A percentile compares a stretch with the other conserved stretches of the same genome.
These are phyloP conservation scores for Anastatica hierochuntica DNA, from an alignment of 345 rosid species.

Conservation along the genomic window DNA sequence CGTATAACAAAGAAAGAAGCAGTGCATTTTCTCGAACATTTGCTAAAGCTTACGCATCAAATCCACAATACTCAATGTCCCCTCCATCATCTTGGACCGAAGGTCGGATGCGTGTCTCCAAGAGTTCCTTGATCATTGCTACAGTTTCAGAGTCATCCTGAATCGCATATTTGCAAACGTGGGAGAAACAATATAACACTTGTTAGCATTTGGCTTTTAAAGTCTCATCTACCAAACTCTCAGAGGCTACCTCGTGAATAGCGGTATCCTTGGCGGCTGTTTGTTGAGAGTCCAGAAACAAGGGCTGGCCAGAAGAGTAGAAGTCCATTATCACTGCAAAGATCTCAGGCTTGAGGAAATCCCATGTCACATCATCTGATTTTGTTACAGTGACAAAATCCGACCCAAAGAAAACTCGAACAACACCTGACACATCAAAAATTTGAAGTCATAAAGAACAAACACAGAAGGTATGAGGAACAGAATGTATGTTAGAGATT, in stretches of 20 bases:
- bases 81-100: constrained; percentile 99
- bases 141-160: constrained; percentile 98
- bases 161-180: not conserved
- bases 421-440: constrained; percentile 38
- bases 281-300: constrained; percentile 64
- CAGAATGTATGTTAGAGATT: too few species aligned
- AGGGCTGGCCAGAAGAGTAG: constrained; percentile 78
- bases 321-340: constrained; percentile 95
- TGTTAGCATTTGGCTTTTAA: not conserved
- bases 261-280: constrained; percentile 83
- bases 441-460: not conserved
- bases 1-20: not conserved
- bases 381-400: constrained; percentile 92
- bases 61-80: constrained; percentile 82
- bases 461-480: not conserved
- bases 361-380: constrained; percentile 80
- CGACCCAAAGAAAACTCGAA: constrained; percentile 79
- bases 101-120: constrained; percentile 95
- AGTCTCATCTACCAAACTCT: not conserved
- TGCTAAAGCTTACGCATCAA: constrained; percentile 48
- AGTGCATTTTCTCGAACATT: not conserved
- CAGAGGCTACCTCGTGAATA: constrained; percentile 48
- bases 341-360: constrained; percentile 73
- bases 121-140: constrained; percentile 93
- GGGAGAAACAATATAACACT: not conserved